These are phyloP conservation scores for Teratosphaeria zuluensis DNA, from an alignment of 2,329 filamentous ascomycete genomes.

Conservation along the genomic window DNA sequence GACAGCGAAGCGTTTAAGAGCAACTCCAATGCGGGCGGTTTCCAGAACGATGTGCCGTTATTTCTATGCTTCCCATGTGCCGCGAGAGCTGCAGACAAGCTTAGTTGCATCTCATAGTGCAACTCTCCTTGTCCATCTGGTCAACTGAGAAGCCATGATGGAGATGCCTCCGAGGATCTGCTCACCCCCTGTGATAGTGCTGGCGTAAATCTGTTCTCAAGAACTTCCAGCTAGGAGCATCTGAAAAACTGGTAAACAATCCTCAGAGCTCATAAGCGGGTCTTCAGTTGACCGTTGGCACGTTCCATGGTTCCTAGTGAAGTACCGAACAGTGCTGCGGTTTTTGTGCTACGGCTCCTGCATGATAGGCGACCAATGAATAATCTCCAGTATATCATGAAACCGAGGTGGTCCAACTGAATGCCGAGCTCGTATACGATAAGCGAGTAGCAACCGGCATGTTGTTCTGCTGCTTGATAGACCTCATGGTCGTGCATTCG, in stretches of 20 bases:
- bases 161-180: not conserved
- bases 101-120: not conserved
- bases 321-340: too few species aligned
- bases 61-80: not conserved
- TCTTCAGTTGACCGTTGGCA: too few species aligned
- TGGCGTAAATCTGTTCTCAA: not conserved
- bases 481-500: not conserved
- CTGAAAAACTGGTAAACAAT: not conserved
- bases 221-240: not conserved
- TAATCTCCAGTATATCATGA: too few species aligned
- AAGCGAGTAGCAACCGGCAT: not conserved
- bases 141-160: not conserved
- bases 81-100: not conserved
- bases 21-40: not conserved
- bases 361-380: too few species aligned
- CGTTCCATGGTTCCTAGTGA: too few species aligned
- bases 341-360: too few species aligned
- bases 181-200: not conserved
- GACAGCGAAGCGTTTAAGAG: not conserved
- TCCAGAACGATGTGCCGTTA: not conserved
- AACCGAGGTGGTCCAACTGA: not conserved
- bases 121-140: not conserved
- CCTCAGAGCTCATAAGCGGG: not conserved
- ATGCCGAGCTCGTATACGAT: not conserved
- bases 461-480: not conserved